Percentiles rank a stretch among this genome's conserved stretches.
Evolutionary conservation across 2,329 filamentous ascomycete species (phyloP).

Genomic region (Epichloe coenophiala): DNA sequence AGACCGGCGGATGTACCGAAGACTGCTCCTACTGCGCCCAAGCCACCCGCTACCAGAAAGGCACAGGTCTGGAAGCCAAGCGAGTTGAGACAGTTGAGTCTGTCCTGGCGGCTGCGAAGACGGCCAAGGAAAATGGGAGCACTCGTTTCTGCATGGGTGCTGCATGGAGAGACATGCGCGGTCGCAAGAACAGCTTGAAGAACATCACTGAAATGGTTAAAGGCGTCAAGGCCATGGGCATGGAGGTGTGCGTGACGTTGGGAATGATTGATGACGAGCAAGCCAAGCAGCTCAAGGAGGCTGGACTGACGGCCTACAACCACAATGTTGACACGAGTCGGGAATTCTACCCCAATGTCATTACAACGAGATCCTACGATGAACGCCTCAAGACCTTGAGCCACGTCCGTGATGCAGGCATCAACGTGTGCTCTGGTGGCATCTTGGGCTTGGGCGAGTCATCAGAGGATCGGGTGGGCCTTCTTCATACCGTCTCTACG

Average conservation of each 20-base stretch:
- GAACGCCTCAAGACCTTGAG: slow-evolving; percentile 69
- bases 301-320: slow-evolving; percentile 83
- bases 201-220: slow-evolving; percentile 80
- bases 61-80: slow-evolving; percentile 66
- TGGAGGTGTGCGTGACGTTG: slow-evolving; percentile 88
- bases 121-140: slow-evolving; percentile 70
- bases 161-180: slow-evolving; percentile 88
- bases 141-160: slow-evolving; percentile 94
- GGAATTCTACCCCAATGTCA: slow-evolving; percentile 78
- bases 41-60: slow-evolving; percentile 65
- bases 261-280: slow-evolving; percentile 80
- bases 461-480: slow-evolving; percentile 63
- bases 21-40: slow-evolving; percentile 91
- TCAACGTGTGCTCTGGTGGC: slow-evolving; percentile 82
- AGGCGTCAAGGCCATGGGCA: slow-evolving; percentile 66
- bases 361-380: slow-evolving; percentile 76
- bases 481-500: slow-evolving; percentile 71
- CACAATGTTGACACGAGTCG: slow-evolving; percentile 87
- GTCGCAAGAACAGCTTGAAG: slow-evolving; percentile 67
- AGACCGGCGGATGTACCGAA: slow-evolving; percentile 82
- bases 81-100: slow-evolving; percentile 69
- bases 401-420: slow-evolving; percentile 72
- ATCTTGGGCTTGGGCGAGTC: slow-evolving; percentile 78
- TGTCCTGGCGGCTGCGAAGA: slow-evolving; percentile 63
- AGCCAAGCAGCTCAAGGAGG: slow-evolving; percentile 68